A percentile compares a stretch with the other conserved stretches of the same genome.
Evolutionary conservation across 495 filamentous ascomycete species (phyloP).

Genomic region (Aspergillus carlsbadensis): DNA sequence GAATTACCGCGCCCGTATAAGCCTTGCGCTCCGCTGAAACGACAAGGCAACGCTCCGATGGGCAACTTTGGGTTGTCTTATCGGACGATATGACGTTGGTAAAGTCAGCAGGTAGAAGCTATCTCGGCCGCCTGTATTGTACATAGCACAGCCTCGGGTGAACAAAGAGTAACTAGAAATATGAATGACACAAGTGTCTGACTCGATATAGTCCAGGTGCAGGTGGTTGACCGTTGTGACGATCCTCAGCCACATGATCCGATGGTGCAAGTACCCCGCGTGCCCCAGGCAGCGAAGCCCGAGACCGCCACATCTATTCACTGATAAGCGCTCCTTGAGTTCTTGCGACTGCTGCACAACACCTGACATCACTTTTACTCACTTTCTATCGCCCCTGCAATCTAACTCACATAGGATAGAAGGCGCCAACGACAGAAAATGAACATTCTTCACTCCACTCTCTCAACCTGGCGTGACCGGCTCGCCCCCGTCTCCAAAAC

Average conservation of each 20-base stretch:
- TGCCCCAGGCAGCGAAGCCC: slow-evolving; percentile 11
- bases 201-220: not conserved
- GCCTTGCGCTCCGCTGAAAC: too few species aligned
- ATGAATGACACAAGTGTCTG: not conserved
- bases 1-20: too few species aligned
- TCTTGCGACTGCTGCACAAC: not conserved
- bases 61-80: too few species aligned
- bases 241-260: slow-evolving; percentile 19
- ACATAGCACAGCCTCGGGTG: not conserved
- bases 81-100: too few species aligned
- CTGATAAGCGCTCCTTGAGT: slow-evolving; percentile 15
- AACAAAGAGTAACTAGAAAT: not conserved
- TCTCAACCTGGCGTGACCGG: slow-evolving; percentile 83
- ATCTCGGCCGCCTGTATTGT: not conserved
- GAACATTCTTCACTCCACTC: slow-evolving; percentile 73
- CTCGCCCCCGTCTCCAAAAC: slow-evolving; percentile 84
- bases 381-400: too few species aligned
- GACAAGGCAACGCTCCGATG: too few species aligned
- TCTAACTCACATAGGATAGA: not conserved
- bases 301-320: slow-evolving; percentile 22
- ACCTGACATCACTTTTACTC: too few species aligned
- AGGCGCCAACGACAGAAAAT: slow-evolving; percentile 23
- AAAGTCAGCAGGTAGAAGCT: not conserved
- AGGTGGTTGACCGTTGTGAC: slow-evolving; percentile 7
- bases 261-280: slow-evolving; percentile 23